Percentiles rank a stretch among this genome's conserved stretches.
These are phyloP conservation scores for Amanita rubescens DNA, from an alignment of 768 basidiomycete species.

Conservation along the genomic window DNA sequence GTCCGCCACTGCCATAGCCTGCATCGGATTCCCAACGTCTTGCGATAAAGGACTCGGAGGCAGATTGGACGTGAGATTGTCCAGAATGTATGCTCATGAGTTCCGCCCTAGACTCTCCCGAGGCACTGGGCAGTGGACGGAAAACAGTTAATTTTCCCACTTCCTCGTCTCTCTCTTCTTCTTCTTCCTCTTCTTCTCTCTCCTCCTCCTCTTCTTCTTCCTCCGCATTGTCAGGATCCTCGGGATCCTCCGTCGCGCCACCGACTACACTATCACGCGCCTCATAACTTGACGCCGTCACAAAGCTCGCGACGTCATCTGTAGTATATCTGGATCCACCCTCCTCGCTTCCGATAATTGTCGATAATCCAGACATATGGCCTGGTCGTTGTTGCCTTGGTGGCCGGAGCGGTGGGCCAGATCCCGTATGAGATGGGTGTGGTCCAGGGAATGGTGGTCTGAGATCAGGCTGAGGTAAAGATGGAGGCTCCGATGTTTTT, in stretches of 20 bases:
- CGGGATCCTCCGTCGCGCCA: not conserved
- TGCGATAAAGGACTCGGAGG: constrained; percentile 45
- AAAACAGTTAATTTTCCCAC: not conserved
- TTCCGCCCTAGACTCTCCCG: constrained; percentile 3
- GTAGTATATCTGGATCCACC: constrained; percentile 19
- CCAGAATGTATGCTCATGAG: constrained; percentile 6
- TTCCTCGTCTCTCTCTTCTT: constrained; percentile 3
- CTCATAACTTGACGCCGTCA: constrained; percentile 32
- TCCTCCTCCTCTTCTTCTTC: constrained; percentile 3
- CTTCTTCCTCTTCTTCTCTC: constrained; percentile 1
- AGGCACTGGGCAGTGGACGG: not conserved
- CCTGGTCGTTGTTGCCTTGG: constrained; percentile 8
- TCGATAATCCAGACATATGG: constrained; percentile 27
- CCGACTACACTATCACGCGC: not conserved
- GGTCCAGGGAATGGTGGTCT: constrained; percentile 44
- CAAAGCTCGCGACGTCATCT: constrained; percentile 42
- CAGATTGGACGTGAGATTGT: constrained; percentile 17
- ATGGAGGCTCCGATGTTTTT: constrained; percentile 2
- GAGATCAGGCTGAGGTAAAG: constrained; percentile 37
- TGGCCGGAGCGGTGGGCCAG: constrained; percentile 22
- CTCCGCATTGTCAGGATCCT: constrained; percentile 4
- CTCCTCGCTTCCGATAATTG: constrained; percentile 33
- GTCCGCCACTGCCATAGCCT: constrained; percentile 25
- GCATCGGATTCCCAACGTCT: constrained; percentile 43
- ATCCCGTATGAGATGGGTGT: constrained; percentile 23